Evolutionary conservation across 768 basidiomycete genomes (phyloP), one percentile per base, ranked within the genome.

Genomic region (Agaricus blazei): DNA sequence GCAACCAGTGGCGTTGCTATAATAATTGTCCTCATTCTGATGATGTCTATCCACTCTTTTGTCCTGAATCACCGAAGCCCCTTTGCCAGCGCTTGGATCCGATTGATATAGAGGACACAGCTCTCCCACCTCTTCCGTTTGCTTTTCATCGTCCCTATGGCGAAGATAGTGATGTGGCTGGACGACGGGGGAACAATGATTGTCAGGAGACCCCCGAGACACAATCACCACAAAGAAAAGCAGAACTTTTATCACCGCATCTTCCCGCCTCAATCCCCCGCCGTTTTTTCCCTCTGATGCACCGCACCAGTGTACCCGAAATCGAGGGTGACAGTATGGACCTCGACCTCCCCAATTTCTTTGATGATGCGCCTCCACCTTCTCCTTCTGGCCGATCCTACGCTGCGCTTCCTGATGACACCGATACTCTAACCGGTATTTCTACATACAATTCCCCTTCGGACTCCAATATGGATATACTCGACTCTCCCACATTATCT

Each of bases 401-500:
- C 24, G 26, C 29, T 28, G 54, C 48, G 11, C 54, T 56, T 4
- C 54, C 54, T 24, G 54, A 56, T 9, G 42, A 53, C 15, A 34
- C 7, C 5, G 48, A 50, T n/a, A 29, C 41, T 12, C 27, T 14
- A 8, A 48, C 23, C 31, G 24, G 50, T 36, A 23, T 40, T 23
- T 37, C 19, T 24, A 23, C 31, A 11, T 28, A 34, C 37, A 34
- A 37, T 43, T 34, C 52, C 44, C 7, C 11, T 31, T 37, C 31
- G 3, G 55, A 58, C 43, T 52, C 52, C 15, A 46, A 31, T 14
- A 52, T 56, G 36, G 42, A 60, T 7, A 54, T 50, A 31, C 61
- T 59, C 14, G 63, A 58, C 5, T 67, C 65, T 8, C 68, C 64
- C 26, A 59, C 63, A 23, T 47, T 60, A 12, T 60, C 64, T 0